These are phyloP conservation scores for Cordyceps fumosorosea DNA, from an alignment of 2,329 filamentous ascomycete species.

Conservation along the genomic window DNA sequence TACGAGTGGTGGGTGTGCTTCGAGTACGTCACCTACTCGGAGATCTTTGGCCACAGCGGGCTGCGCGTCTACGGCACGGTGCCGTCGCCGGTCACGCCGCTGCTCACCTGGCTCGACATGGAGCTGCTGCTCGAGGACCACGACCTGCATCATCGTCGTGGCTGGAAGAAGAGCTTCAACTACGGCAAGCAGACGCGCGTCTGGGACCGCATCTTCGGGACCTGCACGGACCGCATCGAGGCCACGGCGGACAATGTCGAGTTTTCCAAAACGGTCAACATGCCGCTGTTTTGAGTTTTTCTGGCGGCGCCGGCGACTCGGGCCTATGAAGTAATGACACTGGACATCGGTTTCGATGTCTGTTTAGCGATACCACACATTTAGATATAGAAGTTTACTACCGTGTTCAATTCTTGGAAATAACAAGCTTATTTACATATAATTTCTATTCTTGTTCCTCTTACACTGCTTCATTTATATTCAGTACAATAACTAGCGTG, in stretches of 20 bases:
- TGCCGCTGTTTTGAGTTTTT: neutral
- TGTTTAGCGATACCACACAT: slow-evolving; percentile 4
- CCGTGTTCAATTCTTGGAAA: too few species aligned
- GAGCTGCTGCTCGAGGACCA: slow-evolving; percentile 38
- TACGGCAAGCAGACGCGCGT: slow-evolving; percentile 12
- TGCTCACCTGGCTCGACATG: slow-evolving; percentile 25
- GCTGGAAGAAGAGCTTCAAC: slow-evolving; percentile 22
- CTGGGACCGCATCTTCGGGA: slow-evolving; percentile 12
- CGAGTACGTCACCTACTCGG: slow-evolving; percentile 35
- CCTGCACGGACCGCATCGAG: slow-evolving; percentile 10
- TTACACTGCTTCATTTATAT: too few species aligned
- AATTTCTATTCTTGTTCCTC: too few species aligned
- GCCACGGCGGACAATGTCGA: slow-evolving; percentile 9
- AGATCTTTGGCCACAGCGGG: slow-evolving; percentile 33
- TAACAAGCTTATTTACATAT: too few species aligned
- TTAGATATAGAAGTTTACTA: slow-evolving; percentile 1
- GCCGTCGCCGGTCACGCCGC: slow-evolving; percentile 28
- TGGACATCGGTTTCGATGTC: neutral
- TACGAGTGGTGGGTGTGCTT: slow-evolving; percentile 42
- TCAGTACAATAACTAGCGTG: too few species aligned
- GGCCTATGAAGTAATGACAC: neutral
- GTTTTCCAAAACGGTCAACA: neutral
- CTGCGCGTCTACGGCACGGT: slow-evolving; percentile 30
- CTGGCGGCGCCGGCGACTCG: too few species aligned
- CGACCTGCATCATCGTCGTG: slow-evolving; percentile 32